These are phyloP conservation scores for Alternaria arborescens DNA, from an alignment of 2,329 filamentous ascomycete genomes.

Conservation along the genomic window DNA sequence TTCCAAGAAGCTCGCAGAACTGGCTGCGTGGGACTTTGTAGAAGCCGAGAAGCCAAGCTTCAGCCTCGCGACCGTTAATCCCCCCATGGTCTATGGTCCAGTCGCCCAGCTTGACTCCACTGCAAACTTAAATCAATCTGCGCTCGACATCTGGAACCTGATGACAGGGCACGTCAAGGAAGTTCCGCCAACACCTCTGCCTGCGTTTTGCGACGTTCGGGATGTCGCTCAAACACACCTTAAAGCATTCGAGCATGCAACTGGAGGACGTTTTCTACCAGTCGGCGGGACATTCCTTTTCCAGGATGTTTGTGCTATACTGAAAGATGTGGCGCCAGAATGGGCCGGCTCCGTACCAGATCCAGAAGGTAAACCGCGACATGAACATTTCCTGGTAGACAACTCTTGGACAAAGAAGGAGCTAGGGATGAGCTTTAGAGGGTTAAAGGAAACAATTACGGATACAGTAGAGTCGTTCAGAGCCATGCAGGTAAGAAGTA, in stretches of 20 bases:
- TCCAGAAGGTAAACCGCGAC: no score
- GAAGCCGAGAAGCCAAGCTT: neutral
- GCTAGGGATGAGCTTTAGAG: no score
- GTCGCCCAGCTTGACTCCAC: neutral
- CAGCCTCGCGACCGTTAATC: neutral
- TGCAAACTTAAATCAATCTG: neutral
- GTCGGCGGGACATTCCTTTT: neutral
- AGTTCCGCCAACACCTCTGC: neutral
- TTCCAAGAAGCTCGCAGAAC: neutral
- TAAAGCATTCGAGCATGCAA: neutral
- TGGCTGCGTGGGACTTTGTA: neutral
- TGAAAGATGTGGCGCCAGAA: neutral
- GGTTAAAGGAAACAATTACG: no score
- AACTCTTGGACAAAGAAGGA: no score
- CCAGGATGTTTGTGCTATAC: neutral
- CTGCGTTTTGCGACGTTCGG: neutral
- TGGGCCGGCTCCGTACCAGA: neutral
- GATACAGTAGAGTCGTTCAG: neutral
- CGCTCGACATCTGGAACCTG: neutral
- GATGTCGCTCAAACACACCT: neutral
- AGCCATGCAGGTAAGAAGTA: neutral
- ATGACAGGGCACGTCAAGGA: neutral
- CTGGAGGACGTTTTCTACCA: neutral
- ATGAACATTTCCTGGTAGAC: no score
- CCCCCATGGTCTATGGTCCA: neutral